phyloP scores from a whole-genome alignment of 805 yeast genomes.

The Hanseniaspora singularis region DNA sequence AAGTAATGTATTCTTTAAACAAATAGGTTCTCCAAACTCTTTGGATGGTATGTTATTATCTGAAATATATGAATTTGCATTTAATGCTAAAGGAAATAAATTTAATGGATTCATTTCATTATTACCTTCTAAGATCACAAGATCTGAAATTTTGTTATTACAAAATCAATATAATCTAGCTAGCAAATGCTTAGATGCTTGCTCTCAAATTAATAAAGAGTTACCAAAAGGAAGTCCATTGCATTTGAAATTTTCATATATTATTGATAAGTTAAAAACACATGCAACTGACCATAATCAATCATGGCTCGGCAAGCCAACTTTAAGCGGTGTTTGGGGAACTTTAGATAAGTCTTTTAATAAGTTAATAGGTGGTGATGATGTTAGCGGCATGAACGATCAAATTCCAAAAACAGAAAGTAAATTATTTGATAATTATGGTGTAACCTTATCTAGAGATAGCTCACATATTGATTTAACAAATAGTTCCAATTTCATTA shows the following conservation, averaged over 20 bases:
- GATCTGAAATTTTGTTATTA: conserved; percentile 61
- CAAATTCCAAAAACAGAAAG: conserved; percentile 24
- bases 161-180: conserved; percentile 47
- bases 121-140: conserved; percentile 48
- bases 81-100: conserved; percentile 24
- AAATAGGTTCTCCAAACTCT: conserved; percentile 32
- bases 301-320: conserved; percentile 72
- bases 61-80: conserved; percentile 56
- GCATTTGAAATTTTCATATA: conserved; percentile 28
- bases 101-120: conserved; percentile 39
- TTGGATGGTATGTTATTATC: conserved; percentile 43
- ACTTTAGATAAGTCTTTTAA: conserved; percentile 69
- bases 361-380: conserved; percentile 81
- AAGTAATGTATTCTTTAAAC: conserved; percentile 30
- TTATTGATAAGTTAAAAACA: conserved; percentile 33
- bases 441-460: conserved; percentile 55
- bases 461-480: conserved; percentile 33
- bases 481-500: conserved; percentile 4
- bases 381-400: conserved; percentile 32
- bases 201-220: conserved; percentile 32
- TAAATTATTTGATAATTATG: conserved; percentile 59
- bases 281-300: conserved; percentile 41
- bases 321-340: conserved; percentile 77
- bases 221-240: conserved; percentile 30
- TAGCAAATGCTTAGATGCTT: conserved; percentile 48